Evolutionary conservation across 179 eudicot species (phyloP).

Genomic region (Camellia oleifera): DNA sequence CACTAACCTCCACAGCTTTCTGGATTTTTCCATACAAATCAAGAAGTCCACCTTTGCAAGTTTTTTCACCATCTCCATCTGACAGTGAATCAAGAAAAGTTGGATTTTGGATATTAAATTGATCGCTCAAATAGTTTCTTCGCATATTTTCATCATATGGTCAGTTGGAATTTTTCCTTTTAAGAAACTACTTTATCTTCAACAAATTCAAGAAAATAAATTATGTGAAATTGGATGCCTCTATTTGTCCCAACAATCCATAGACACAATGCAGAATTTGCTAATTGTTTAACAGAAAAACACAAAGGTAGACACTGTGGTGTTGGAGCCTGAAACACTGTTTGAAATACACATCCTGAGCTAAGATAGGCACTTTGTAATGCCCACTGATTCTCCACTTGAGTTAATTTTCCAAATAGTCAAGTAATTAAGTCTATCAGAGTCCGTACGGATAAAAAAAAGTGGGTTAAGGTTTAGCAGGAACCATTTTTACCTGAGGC

Average conservation of each 20-base stretch:
- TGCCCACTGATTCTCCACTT: background rate
- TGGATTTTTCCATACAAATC: conserved; percentile 72
- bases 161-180: background rate
- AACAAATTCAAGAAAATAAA: background rate
- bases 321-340: background rate
- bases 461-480: background rate
- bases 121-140: background rate
- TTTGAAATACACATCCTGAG: background rate
- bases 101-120: background rate
- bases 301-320: background rate
- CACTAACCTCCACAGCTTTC: conserved; percentile 51
- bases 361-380: background rate
- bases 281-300: background rate
- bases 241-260: background rate
- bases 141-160: background rate
- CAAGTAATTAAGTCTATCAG: background rate
- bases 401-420: background rate
- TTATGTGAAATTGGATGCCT: background rate
- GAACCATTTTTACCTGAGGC: conserved; percentile 29
- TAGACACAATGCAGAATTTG: too few species aligned
- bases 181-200: background rate
- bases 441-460: background rate
- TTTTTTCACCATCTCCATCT: conserved; percentile 32
- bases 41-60: conserved; percentile 37
- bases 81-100: conserved; percentile 9